Conservation (phyloP, 2,329 filamentous ascomycete species). For the Helotiales sp. region DNA sequence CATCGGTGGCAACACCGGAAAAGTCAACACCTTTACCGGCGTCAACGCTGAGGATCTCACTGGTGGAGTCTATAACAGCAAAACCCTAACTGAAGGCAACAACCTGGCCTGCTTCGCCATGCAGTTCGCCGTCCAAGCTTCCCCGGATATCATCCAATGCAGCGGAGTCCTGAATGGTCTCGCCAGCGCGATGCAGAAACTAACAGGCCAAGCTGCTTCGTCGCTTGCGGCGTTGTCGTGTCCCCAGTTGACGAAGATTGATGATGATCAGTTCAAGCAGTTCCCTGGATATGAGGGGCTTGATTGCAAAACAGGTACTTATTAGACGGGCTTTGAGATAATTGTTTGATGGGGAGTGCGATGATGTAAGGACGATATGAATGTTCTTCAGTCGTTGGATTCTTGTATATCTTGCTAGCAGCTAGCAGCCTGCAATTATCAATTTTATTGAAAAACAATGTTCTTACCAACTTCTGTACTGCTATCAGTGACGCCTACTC, state of each 20-base stretch:
- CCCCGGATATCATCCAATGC: slow-evolving; percentile 49
- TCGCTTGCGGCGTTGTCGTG: background rate
- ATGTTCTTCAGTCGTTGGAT: background rate
- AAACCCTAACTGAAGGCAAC: slow-evolving; percentile 52
- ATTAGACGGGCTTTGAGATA: background rate
- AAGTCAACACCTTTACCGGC: slow-evolving; percentile 55
- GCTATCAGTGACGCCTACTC: background rate
- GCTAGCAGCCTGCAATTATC: background rate
- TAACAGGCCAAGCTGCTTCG: background rate
- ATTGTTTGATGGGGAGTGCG: background rate
- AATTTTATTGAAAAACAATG: background rate
- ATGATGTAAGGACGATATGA: background rate
- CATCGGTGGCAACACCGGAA: slow-evolving; percentile 58
- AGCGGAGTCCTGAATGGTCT: background rate
- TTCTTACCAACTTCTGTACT: background rate
- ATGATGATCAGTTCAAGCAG: slow-evolving; percentile 7
- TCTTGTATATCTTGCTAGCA: background rate
- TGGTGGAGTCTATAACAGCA: slow-evolving; percentile 50
- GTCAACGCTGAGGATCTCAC: slow-evolving; percentile 51
- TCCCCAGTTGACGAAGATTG: slow-evolving; percentile 12
- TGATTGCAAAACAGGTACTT: background rate
- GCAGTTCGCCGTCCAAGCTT: slow-evolving; percentile 47
- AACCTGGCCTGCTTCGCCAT: slow-evolving; percentile 53
- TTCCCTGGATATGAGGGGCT: slow-evolving; percentile 2
- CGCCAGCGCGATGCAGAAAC: background rate